Base-by-base conservation (phyloP, 2,329 filamentous ascomycete genomes). In the Fusarium sp. region DNA sequence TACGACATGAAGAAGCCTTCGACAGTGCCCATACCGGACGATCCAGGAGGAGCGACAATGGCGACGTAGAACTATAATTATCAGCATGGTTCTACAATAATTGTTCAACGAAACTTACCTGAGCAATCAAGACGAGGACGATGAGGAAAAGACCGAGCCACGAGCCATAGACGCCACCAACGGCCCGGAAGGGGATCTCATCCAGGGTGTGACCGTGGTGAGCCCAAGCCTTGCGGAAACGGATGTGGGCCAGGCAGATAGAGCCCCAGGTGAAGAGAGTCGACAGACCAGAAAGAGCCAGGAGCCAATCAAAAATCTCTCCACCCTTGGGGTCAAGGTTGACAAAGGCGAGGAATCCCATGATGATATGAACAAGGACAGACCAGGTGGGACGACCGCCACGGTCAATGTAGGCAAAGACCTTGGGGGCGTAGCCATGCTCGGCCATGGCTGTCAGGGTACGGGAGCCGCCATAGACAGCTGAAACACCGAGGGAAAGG, bases 211-310 rank as follows among this genome's bases (percentile, higher is more conserved):
- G 88, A 38, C 88, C 88, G 65, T 90, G 84, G 31, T 80, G 77
- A 20, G 71, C 71, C 89, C 89, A 91, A 2, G 87, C 89, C 25
- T 77, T 74, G 40, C 89, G 87, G 84, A 90, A 91, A 36, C 89
- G 88, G 75, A 91, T 89, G 73, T 91, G 89, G 1, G 73, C 73
- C 23, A 89, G 77, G 75, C 87, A 90, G 71, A 91, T 88, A 50
- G 85, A 87, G 27, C 84, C 87, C 88, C 89, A 91, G 23, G 88
- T 86, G 77, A 90, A 90, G 62, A 91, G 83, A 34, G 87, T 84
- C 10, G 85, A 85, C 11, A 91, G 82, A 68, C 87, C 89, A 7
- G 88, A 90, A 14, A 91, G 80, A 14, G 88, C 86, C 50, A 88
- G 83, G 23, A 91, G 84, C 89, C 89, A 91, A 72, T 86, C 83